Percentiles rank a stretch among this genome's conserved stretches.
phyloP scores from a whole-genome alignment of 2,329 filamentous ascomycete genomes.

The Arthrinium phaeospermum region DNA sequence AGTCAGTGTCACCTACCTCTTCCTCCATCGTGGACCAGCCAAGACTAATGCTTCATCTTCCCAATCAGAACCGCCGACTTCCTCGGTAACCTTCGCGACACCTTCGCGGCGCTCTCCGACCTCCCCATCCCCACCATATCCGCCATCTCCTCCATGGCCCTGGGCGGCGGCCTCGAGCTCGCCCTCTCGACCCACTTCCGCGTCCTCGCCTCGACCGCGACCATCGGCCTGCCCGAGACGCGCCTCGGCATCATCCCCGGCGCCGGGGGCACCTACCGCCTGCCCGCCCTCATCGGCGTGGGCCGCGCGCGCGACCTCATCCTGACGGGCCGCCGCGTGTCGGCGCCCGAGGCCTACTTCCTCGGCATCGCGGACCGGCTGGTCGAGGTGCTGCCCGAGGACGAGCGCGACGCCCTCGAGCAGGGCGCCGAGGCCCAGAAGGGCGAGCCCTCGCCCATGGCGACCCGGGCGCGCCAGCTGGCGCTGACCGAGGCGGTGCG shows the following conservation, averaged over 20 bases:
- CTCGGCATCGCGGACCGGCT: conserved; percentile 89
- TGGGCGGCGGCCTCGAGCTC: conserved; percentile 93
- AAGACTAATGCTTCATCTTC: conserved; percentile 16
- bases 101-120: conserved; percentile 73
- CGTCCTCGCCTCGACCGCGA: conserved; percentile 79
- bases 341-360: conserved; percentile 86
- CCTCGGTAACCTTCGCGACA: conserved; percentile 75
- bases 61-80: conserved; percentile 76
- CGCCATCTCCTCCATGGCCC: conserved; percentile 82
- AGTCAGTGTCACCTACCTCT: conserved; percentile 59
- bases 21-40: conserved; percentile 23
- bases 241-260: conserved; percentile 93
- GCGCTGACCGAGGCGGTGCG: conserved; percentile 78
- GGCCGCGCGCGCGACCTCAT: conserved; percentile 87
- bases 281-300: conserved; percentile 81
- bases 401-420: conserved; percentile 51
- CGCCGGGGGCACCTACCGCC: conserved; percentile 88
- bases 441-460: conserved; percentile 48
- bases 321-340: conserved; percentile 85
- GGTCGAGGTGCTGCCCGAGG: conserved; percentile 74
- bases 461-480: conserved; percentile 65
- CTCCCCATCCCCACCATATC: conserved; percentile 91
- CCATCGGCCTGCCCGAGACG: conserved; percentile 87
- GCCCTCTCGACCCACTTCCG: conserved; percentile 89
- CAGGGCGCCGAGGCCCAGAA: conserved; percentile 41